A percentile compares a stretch with the other conserved stretches of the same genome.
Conservation (phyloP, 768 basidiomycete species). For the Auriscalpium orientale region DNA sequence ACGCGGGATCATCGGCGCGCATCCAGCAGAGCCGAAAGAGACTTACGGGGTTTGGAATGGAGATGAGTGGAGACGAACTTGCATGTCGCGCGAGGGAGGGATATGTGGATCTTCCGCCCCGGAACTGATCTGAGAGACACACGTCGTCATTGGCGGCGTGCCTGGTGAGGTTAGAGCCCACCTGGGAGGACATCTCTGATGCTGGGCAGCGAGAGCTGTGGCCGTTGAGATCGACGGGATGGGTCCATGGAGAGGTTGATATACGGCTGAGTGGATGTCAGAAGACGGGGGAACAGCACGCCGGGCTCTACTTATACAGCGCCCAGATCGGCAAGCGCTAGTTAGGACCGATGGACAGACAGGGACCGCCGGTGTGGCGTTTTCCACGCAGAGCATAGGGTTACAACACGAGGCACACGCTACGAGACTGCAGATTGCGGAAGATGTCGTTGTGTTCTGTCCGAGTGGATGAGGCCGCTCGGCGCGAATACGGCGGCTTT, state of each 20-base stretch:
- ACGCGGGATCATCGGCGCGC: too few relatives aligned
- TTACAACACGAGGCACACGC: background rate
- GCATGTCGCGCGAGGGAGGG: too few relatives aligned
- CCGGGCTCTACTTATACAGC: conserved; percentile 12
- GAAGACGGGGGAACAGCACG: background rate
- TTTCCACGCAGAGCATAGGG: conserved; percentile 9
- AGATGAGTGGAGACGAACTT: background rate
- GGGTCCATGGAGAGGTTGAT: conserved; percentile 6
- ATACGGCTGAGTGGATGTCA: background rate
- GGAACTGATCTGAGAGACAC: too few relatives aligned
- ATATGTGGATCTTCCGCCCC: too few relatives aligned
- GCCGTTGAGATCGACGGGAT: conserved; percentile 3
- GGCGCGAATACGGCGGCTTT: conserved; percentile 2
- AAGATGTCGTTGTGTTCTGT: background rate
- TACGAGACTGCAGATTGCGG: background rate
- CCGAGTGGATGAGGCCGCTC: background rate
- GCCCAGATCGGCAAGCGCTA: conserved; percentile 14
- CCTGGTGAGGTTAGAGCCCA: background rate
- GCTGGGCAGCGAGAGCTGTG: conserved; percentile 19
- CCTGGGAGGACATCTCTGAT: conserved; percentile 25
- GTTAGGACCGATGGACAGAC: background rate
- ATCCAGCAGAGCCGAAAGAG: background rate
- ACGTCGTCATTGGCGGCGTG: too few relatives aligned
- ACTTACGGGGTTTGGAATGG: background rate
- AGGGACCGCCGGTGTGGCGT: conserved; percentile 15